Base-by-base conservation (phyloP, 2,329 filamentous ascomycete genomes). In the Dothideomycetidae sp. region DNA sequence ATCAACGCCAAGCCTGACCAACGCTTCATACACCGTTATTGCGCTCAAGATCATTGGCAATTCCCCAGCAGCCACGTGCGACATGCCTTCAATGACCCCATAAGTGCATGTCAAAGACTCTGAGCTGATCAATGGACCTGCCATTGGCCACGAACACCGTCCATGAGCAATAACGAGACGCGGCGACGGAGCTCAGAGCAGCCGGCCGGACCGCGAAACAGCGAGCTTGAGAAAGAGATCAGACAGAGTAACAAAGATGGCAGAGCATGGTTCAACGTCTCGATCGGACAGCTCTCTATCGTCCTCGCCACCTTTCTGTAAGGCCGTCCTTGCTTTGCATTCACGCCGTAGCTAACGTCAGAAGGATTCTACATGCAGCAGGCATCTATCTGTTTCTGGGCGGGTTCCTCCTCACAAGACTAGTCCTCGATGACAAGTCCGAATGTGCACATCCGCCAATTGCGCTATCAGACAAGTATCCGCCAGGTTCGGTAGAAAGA, bases 381-480 rank as follows among this genome's bases (percentile, higher is more conserved):
- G 88, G 85, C 42, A 78, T 96, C 50, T 82, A 81, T 54, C 80
- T 94, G 54, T 98, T 98, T 61, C 93, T 84, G 16, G 85, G 80
- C 55, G 90, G 90, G 26, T 98, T 98, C 59, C 73, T 98, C 44
- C 72, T 98, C 46, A 93, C 88, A 39, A 75, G 90, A 41, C 69
- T 90, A 21, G 75, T 90, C 31, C 64, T 82, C 42, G 80, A 85
- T 50, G 73, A 88, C 52, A 79, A 78, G 56, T 78, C 78, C 48
- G 78, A 80, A 55, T 81, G 85, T 58, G 76, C 77, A 34, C 68
- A 80, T 40, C 75, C 81, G 34, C 88, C 90, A 3, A 71, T 81
- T 41, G 44, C 46, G 15, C 44, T 53, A 13, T 38, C 37, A 14
- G 42, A 47, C 12, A 67, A 71, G 21, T 57, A 62, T 41, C 50